Base-by-base conservation (phyloP, 495 filamentous ascomycete genomes). In the Penicillium malachiteum region DNA sequence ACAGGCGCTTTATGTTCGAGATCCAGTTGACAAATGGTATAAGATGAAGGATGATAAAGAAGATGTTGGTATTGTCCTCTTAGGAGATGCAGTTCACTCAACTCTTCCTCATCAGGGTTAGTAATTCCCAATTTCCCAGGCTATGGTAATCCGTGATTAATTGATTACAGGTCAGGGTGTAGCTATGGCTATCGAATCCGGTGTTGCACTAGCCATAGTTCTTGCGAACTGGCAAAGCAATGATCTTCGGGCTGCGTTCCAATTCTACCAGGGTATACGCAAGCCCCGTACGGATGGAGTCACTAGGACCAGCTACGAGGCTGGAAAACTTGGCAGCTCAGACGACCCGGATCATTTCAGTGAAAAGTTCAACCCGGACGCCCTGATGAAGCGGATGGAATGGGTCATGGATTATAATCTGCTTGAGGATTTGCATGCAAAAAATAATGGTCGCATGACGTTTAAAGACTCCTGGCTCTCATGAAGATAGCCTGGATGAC, bases 321-420 rank as follows among this genome's bases (percentile, higher is more conserved):
- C 66, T 55, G 63, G 66, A 5, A 64, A 58, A 54, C 50, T 68
- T 12, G 66, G 63, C 17, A 68, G 66, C 48, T 62, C 66, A 5
- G 66, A 68, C 34, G 48, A 54, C 1, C 57, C 66, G 6, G 60
- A 66, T 33, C 58, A 60, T 33, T 39, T 66, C 54, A 58, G 55
- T 13, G 38, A 51, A n/a, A 42, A n/a, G 5, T 68, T 68, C 46
- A 68, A 62, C 21, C 63, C 66, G 1, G 50, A 62, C 7, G 63
- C 56, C n/a, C 21, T 68, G 39, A 51, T 18, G 26, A 63, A 66
- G 54, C 66, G 66, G 7, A 68, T 68, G 66, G 64, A 55, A 54
- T 68, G 66, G 66, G 62, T 70, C 37, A 70, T 70, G 65, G 67
- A 70, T 41, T 70, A 68, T n/a, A 62, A 70, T 57, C 63, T 70